Evolutionary conservation across 495 filamentous ascomycete genomes (phyloP), one percentile per base, ranked within the genome.

Genomic region (Cladorrhinum samala): DNA sequence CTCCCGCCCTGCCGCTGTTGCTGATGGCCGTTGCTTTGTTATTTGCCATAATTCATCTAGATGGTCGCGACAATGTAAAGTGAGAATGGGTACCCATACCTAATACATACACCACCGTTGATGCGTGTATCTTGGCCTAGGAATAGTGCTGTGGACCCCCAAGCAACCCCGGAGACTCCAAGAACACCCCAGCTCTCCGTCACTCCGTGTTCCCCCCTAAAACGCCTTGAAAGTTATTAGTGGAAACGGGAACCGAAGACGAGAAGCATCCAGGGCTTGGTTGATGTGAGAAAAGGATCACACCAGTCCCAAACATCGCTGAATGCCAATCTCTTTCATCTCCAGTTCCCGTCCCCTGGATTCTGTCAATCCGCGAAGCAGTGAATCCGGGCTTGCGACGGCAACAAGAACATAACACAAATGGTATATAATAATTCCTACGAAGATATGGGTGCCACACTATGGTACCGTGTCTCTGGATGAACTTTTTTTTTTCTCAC

Each of bases 381-480:
- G n/a, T n/a, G n/a, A n/a, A n/a, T n/a, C n/a, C n/a, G n/a, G n/a
- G n/a, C n/a, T n/a, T n/a, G n/a, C n/a, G n/a, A n/a, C n/a, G n/a
- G n/a, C n/a, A n/a, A n/a, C n/a, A n/a, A n/a, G n/a, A n/a, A n/a
- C n/a, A n/a, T n/a, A n/a, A n/a, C n/a, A n/a, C n/a, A n/a, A n/a
- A n/a, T n/a, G n/a, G n/a, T n/a, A n/a, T 6, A 33, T 33, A 33
- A 33, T 23, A 23, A 21, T 23, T 21, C 9, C 18, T 45, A 19
- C 42, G n/a, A n/a, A n/a, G n/a, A 45, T 53, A 47, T 39, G 55
- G 52, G 53, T 65, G 62, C 59, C 46, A 63, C 59, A 54, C 59
- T 65, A 46, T 65, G 63, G 61, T 66, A 64, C 66, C 61, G 61
- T 64, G 63, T 68, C 58, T 62, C 51, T 60, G 58, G 60, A 64